Conservation (phyloP, 164 flowering plant species). For the Umbilicus rupestris region DNA sequence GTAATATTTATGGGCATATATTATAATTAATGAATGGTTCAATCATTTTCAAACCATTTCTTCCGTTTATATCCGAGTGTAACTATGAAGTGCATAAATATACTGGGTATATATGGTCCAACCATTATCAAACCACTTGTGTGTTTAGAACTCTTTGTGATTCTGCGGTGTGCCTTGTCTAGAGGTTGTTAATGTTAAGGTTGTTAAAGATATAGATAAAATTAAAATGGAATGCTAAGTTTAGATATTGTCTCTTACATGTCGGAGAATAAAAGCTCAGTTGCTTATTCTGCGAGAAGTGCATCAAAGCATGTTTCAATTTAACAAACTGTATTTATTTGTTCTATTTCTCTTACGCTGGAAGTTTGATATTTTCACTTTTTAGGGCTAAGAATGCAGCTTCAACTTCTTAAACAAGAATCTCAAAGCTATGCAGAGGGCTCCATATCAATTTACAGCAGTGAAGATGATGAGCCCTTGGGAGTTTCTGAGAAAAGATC, state of each 20-base stretch:
- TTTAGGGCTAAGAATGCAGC: constrained; percentile 55
- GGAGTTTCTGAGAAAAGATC: constrained; percentile 7
- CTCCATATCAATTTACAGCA: constrained; percentile 25
- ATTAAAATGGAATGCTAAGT: too few relatives aligned
- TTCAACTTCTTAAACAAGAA: constrained; percentile 52
- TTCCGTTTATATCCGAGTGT: too few relatives aligned
- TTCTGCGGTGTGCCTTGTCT: neutral
- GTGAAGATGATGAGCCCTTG: constrained; percentile 29
- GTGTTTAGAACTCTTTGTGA: neutral
- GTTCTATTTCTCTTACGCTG: neutral
- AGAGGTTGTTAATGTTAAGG: neutral
- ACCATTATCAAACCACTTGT: too few relatives aligned
- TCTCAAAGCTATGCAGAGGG: constrained; percentile 31
- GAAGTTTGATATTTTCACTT: neutral
- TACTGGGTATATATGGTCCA: too few relatives aligned
- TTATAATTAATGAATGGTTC: too few relatives aligned
- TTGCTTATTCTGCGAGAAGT: neutral
- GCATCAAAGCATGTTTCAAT: neutral
- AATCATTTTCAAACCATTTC: too few relatives aligned
- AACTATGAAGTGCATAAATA: too few relatives aligned
- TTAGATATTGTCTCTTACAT: too few relatives aligned
- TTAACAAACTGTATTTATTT: neutral
- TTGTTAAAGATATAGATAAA: neutral
- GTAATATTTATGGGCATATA: too few relatives aligned
- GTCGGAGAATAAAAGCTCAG: neutral